Evolutionary conservation across 352 stramenopile genomes (phyloP), one percentile per base, ranked within the genome.

Genomic region (Aphanomyces astaci): DNA sequence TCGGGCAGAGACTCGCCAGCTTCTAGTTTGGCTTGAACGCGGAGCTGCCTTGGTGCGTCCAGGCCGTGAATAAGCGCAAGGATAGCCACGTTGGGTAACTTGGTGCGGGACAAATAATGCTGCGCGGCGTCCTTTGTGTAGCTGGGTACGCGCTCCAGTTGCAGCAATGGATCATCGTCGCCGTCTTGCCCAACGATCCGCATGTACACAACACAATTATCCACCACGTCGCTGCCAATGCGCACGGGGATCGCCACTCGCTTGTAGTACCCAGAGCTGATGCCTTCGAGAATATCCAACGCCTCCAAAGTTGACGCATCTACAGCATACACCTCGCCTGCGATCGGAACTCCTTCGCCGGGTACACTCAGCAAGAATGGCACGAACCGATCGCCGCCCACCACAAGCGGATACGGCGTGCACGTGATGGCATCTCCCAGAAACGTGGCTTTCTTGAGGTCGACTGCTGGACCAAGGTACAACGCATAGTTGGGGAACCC

Each of bases 281-380:
- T 82, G 52, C 77, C 79, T 71, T 94, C 86, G 53, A 94, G 76
- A 24, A 92, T 78, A 32, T 94, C 86, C 31, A 92, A 75, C 30
- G 77, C 82, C 27, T 75, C 70, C 25, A 94, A 49, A 11, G 72
- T 75, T 43, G 86, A 78, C 2, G 68, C 56, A 51, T 92, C 85
- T 1, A 92, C 76, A 46, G 70, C 75, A 64, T 76, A 93, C 54
- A 92, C 57, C 63, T 94, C 84, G 1, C 84, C 85, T 0, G 28
- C 5, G 46, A 68, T 68, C 11, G 46, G 62, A 13, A 64, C 52
- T 25, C 49, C 62, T 52, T 67, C 66, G 19, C 54, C 62, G 1
- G 55, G 54, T 10, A 70, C 15, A 45, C 33, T 53, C 15, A 67
- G 32, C 9, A 64, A 71, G 71, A 79, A 89, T 30, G 77, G 84